Evolutionary conservation across 2,329 filamentous ascomycete species (phyloP), one percentile per base, ranked within the genome.

Genomic region (Calonectria multiphialidica): DNA sequence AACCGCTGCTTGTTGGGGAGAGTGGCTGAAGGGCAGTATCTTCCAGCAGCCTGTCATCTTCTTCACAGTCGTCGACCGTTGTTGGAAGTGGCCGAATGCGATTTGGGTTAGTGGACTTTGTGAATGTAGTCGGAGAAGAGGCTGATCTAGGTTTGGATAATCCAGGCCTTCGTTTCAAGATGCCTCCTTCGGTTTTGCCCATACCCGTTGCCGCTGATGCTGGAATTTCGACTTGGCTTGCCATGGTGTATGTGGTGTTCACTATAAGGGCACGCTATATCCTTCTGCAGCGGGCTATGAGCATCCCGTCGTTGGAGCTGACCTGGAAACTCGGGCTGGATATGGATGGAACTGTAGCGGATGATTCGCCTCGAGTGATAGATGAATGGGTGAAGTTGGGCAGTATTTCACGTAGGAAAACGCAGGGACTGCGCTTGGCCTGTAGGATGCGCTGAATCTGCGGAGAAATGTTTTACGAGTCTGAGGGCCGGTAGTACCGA

Each of bases 41-140:
- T 13, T 64, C 47, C 10, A 15, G 28, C 8, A 23, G 35, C n/a
- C n/a, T 37, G n/a, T 67, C 47, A 12, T 49, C 64, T 15, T 63
- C 69, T 3, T 64, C 49, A 21, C 40, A 63, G 9, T 64, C 64
- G 7, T 12, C 30, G 21, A 57, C 47, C 12, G 63, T 33, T 13
- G 21, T 40, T 5, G 55, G 35, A 15, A 49, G 40, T n/a, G 57
- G 55, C 12, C 64, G 57, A 15, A 28, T 35, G 42, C 40, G 47
- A 8, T 15, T 30, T 15, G 57, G 49, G 16, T 57, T 53, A 13
- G 40, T 18, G 21, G 30, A 28, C 33, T 37, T 71, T 16, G 55
- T 66, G 10, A 57, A 50, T 15, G 49, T 47, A 25, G 50, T 68
- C 10, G 64, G 28, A 10, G 69, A 71, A 15, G 68, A 66, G 42